Conservation (phyloP, 2,329 filamentous ascomycete species). For the Aspergillus sp. region DNA sequence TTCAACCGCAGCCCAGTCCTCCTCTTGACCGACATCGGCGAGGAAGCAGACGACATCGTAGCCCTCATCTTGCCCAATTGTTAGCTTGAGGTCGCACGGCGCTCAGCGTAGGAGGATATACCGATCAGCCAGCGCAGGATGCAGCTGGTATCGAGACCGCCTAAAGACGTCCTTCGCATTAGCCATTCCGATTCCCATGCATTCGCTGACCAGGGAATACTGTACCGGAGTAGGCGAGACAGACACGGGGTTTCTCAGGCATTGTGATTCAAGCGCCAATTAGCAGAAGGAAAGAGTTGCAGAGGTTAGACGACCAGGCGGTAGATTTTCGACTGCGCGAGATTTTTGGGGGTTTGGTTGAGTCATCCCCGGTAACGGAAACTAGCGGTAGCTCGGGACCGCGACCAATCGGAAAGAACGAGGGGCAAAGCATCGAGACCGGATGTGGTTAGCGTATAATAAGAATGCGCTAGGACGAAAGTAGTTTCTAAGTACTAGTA, state of each 20-base stretch:
- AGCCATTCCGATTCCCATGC: constrained; percentile 1
- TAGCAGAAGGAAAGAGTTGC: too few species aligned
- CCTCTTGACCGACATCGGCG: constrained; percentile 66
- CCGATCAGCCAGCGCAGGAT: constrained; percentile 11
- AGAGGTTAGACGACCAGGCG: too few species aligned
- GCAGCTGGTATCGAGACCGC: constrained; percentile 39
- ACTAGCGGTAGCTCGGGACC: too few species aligned
- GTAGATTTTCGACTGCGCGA: too few species aligned
- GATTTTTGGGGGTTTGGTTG: too few species aligned
- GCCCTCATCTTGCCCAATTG: constrained; percentile 13
- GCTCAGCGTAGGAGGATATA: background rate
- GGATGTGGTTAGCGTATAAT: too few species aligned
- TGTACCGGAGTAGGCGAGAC: constrained; percentile 16
- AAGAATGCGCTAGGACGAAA: too few species aligned
- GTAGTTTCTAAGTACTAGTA: too few species aligned
- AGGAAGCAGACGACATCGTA: constrained; percentile 18
- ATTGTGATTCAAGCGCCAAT: constrained; percentile 4
- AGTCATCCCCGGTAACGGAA: too few species aligned
- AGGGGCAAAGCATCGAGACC: too few species aligned
- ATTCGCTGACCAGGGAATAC: constrained; percentile 1
- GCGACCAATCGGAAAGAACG: too few species aligned
- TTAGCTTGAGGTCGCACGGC: constrained; percentile 6
- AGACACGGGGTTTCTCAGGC: constrained; percentile 11
- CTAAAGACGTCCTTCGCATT: constrained; percentile 9
- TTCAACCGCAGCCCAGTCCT: constrained; percentile 64